Evolutionary conservation across 495 filamentous ascomycete species (phyloP), one percentile per base, ranked within the genome.

Genomic region (Penicillium coffeae): DNA sequence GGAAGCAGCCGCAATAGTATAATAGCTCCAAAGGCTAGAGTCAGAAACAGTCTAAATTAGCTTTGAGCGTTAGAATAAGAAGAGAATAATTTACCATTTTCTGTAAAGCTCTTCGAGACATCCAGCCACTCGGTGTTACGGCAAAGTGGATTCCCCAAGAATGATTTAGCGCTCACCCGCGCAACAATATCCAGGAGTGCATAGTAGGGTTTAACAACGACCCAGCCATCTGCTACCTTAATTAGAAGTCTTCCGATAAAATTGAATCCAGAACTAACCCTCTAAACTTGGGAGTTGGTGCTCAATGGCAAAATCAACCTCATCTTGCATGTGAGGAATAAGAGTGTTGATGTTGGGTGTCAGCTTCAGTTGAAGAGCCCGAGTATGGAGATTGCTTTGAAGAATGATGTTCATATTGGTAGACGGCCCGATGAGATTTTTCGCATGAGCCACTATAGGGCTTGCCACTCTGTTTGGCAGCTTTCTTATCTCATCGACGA

Each of bases 391-490:
- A 14, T 42, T 42, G 6, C 10, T 42, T 1, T 21, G 39, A 1
- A 42, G 20, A 25, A 42, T 42, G 14, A 42, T 42, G 14, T 42
- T 20, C 39, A 42, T 42, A 6, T 42, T 42, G 19, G 39, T 42
- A 5, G 39, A 22, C 8, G 39, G 22, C 0, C 39, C 39, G n/a
- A 42, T 22, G n/a, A 42, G 14, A n/a, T 42, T 42, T 7, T 42
- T 20, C 6, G 22, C 39, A 42, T 42, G 39, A n/a, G 39, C 39
- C 0, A 42, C 39, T 0, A 21, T 42, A 2, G 39, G 39, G 39
- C 39, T 42, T 1, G 39, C 39, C 1, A 42, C 39, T 22, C 25
- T 20, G 10, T 42, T 42, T 1, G 39, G 39, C 8, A 42, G n/a
- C 14, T 42, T 42, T 2, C 39, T 18, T 22, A 42, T 42, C 3